Evolutionary conservation across 805 yeast genomes (phyloP).

Genomic region (Jamesozyma jinghongensis): DNA sequence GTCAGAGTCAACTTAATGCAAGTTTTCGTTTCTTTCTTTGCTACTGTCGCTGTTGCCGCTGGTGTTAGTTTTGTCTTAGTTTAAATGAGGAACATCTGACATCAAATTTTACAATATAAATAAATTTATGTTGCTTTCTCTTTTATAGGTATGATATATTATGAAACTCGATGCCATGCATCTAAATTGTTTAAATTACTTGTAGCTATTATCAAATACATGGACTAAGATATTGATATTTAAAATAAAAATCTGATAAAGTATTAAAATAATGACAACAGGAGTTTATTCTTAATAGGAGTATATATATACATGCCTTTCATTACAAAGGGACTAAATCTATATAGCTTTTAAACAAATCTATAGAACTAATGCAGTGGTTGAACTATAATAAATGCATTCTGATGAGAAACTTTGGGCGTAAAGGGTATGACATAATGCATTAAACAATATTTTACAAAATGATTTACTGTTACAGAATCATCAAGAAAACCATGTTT

Average conservation of each 20-base stretch:
- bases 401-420: neutral
- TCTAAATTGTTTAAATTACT: neutral
- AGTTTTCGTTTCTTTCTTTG: conserved; percentile 26
- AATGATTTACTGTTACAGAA: neutral
- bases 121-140: too few species aligned
- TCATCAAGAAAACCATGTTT: conserved; percentile 43
- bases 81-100: conserved; percentile 8
- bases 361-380: conserved; percentile 4
- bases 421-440: neutral
- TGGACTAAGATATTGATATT: neutral
- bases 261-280: too few species aligned
- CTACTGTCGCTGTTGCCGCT: conserved; percentile 30
- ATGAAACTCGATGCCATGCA: neutral
- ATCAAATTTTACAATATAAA: too few species aligned
- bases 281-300: too few species aligned
- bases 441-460: neutral
- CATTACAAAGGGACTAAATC: too few species aligned
- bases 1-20: conserved; percentile 24
- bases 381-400: neutral
- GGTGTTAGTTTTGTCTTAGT: conserved; percentile 33
- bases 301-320: too few species aligned
- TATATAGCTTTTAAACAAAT: conserved; percentile 1
- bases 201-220: neutral
- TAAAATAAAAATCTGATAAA: too few species aligned
- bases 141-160: too few species aligned